Percentiles rank a stretch among this genome's conserved stretches.
Evolutionary conservation across 305 asterid genomes (phyloP).

Genomic region (Vinca major): DNA sequence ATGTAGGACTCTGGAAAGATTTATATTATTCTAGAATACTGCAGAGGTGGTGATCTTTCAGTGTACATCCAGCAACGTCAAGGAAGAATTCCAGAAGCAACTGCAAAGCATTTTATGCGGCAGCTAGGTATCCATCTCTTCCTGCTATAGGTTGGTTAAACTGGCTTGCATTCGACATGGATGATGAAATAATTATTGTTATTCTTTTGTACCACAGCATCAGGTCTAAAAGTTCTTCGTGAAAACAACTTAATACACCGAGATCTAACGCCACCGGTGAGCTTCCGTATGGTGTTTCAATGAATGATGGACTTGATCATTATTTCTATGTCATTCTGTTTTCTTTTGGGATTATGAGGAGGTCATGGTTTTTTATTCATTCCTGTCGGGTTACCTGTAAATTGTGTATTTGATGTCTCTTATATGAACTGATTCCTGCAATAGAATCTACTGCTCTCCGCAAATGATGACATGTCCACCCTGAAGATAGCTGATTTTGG

Average conservation of each 20-base stretch:
- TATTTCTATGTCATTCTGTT: background rate
- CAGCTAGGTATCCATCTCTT: conserved; percentile 50
- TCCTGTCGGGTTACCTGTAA: conserved; percentile 11
- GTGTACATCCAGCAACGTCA: conserved; percentile 52
- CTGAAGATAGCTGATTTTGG: conserved; percentile 98
- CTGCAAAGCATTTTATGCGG: conserved; percentile 76
- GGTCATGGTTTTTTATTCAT: background rate
- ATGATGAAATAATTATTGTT: background rate
- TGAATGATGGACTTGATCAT: background rate
- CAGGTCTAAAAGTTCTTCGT: conserved; percentile 79
- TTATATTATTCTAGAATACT: conserved; percentile 69
- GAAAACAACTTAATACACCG: conserved; percentile 75
- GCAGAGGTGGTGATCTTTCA: conserved; percentile 89
- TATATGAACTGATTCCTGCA: conserved; percentile 22
- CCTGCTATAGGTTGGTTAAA: conserved; percentile 3
- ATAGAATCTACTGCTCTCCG: conserved; percentile 81
- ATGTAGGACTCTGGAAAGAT: conserved; percentile 72
- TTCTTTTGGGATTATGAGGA: background rate
- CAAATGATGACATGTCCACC: conserved; percentile 44
- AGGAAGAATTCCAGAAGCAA: conserved; percentile 64
- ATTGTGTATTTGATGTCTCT: conserved; percentile 20
- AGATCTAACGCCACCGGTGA: conserved; percentile 88
- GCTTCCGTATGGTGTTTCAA: conserved; percentile 12
- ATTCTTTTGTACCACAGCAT: conserved; percentile 37
- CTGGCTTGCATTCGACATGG: conserved; percentile 14